Evolutionary conservation across 2,329 filamentous ascomycete genomes (phyloP), one percentile per base, ranked within the genome.

Genomic region (Clonostachys solani): DNA sequence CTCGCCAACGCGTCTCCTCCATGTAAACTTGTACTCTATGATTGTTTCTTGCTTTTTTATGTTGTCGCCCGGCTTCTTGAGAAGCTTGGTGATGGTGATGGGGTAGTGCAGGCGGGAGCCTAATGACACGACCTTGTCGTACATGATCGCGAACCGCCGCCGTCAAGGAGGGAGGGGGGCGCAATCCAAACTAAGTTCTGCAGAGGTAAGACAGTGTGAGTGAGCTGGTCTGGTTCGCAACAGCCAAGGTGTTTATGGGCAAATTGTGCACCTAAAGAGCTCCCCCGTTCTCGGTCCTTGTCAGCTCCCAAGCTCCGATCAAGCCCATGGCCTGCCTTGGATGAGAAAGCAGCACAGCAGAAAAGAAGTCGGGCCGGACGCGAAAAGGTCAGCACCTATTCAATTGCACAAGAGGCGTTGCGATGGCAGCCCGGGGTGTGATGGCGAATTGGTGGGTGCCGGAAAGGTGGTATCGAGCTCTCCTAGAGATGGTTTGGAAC

Each of bases 11-110:
- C 83, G 83, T 67, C 90, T 86, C 61, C 75, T 84, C 67, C 86
- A 92, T 59, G 84, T 84, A 71, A 92, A 99, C 52, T 84, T 84
- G 76, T 96, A 99, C 64, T 88, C 83, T 63, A 99, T 84, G 47
- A 97, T 77, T 47, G 83, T 78, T 59, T 91, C 87, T 60, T 89
- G 75, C 66, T 87, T 87, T 59, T 82, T 78, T 60, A 99, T 80
- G 52, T 78, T 63, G 58, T 96, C 89, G 66, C 88, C 87, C 17
- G 81, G 80, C 54, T 77, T 72, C 67, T 90, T 91, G 55, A 92
- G 80, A 51, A 97, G 78, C 66, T 89, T 87, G 58, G 85, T 91
- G 68, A 99, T 86, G 56, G 87, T 95, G 68, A 97, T 92, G 59
- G 94, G 94, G 69, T 97, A 99, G 68, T 87, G 87, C 56, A 96